Evolutionary conservation across 805 yeast species (phyloP), one percentile per base, ranked within the genome.

Genomic region (Candida methanosorbosa): DNA sequence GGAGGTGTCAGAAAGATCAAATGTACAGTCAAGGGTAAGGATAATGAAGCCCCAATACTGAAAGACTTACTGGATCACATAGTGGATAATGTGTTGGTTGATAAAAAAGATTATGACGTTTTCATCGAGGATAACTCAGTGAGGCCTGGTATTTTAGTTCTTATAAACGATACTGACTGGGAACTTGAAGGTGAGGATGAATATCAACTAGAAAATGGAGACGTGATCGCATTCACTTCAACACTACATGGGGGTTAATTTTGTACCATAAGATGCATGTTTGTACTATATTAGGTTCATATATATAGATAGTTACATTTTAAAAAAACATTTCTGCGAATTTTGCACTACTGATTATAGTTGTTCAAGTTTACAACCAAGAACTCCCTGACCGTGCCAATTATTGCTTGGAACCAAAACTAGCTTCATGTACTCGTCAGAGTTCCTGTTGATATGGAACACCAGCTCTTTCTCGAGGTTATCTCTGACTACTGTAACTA

Each of bases 81-180:
- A 27, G 64, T 72, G 6, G 59, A 61, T 7, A 66, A 66, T 12
- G 65, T 82, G 55, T 70, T 82, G 22, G 63, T 65, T 19, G 75
- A 81, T 40, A 64, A 73, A 23, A 74, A 72, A 39, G 87, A 81
- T 49, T 61, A 70, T 20, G 80, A 75, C 4, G 81, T 87, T 11
- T 87, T 90, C 49, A 66, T 88, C 6, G 92, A 84, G 47, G 88
- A 84, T 45, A 94, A 66, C 9, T 72, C 79, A 2, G 77, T 86
- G 12, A 75, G 97, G 33, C 95, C 97, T 0, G 98, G 98, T 2
- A 85, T 90, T 31, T 63, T 90, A 40, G 95, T 92, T 9, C 67
- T 90, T 37, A 81, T 90, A 41, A 90, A 90, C 51, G 97, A 90
- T 53, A 78, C 94, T 0, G 98, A 90, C 60, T 90, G 97, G 97